Conservation (phyloP, 1,284 basidiomycete species). For the Gomphus bonarii region DNA sequence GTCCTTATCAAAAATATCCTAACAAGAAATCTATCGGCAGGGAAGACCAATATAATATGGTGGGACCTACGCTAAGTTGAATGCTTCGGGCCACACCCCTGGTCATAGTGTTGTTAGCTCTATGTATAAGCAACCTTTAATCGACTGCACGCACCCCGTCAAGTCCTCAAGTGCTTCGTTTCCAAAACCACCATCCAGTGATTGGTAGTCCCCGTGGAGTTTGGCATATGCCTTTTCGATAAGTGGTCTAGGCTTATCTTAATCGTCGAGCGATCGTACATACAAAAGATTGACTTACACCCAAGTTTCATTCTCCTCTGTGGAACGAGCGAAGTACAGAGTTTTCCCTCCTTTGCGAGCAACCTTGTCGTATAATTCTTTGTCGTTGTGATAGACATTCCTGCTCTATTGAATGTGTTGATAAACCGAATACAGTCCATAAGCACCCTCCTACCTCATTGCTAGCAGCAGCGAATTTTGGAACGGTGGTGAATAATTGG, state of each 20-base stretch:
- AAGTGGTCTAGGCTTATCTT: conserved; percentile 22
- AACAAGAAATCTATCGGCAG: conserved; percentile 26
- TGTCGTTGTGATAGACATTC: conserved; percentile 38
- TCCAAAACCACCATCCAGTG: conserved; percentile 29
- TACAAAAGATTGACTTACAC: conserved; percentile 19
- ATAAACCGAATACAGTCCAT: too few relatives aligned
- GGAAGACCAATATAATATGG: conserved; percentile 23
- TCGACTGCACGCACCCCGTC: conserved; percentile 28
- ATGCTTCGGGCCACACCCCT: conserved; percentile 35
- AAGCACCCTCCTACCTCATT: too few relatives aligned
- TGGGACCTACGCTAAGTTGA: conserved; percentile 24
- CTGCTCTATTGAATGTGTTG: conserved; percentile 14
- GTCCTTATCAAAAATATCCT: conserved; percentile 20
- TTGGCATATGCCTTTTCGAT: conserved; percentile 51
- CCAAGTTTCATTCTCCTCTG: conserved; percentile 38
- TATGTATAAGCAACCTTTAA: too few relatives aligned
- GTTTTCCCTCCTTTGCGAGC: conserved; percentile 36
- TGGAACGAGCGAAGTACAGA: conserved; percentile 39
- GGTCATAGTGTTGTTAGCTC: too few relatives aligned
- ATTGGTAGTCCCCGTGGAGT: conserved; percentile 36
- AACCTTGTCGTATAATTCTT: conserved; percentile 32
- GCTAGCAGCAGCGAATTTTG: conserved; percentile 27
- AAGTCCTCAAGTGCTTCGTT: conserved; percentile 39
- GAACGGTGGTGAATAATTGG: conserved; percentile 31
- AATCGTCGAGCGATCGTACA: too few relatives aligned